A percentile compares a stretch with the other conserved stretches of the same genome.
Conservation (phyloP, 2,329 filamentous ascomycete species). For the Colletotrichum phormii region DNA sequence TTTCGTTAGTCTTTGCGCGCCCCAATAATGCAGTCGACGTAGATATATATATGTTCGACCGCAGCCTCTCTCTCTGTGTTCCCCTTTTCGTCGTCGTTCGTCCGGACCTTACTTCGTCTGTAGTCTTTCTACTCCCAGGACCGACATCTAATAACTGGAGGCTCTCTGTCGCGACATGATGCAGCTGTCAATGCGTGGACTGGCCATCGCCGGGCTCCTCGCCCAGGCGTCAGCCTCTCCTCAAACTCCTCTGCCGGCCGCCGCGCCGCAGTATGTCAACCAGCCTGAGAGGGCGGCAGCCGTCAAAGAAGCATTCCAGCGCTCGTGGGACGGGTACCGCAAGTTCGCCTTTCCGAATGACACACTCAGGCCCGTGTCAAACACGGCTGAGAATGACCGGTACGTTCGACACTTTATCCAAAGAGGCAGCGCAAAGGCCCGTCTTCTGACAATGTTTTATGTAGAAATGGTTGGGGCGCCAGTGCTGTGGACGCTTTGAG, state of each 20-base stretch:
- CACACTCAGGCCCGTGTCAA: conserved; percentile 76
- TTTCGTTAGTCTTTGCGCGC: not conserved
- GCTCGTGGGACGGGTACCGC: conserved; percentile 80
- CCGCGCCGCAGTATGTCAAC: conserved; percentile 37
- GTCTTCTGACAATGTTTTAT: conserved; percentile 34
- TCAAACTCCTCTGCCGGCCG: not conserved
- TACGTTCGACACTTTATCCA: conserved; percentile 48
- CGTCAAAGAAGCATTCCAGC: conserved; percentile 76
- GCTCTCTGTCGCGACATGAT: not conserved
- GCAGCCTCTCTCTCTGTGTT: not conserved
- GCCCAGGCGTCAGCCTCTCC: conserved; percentile 11
- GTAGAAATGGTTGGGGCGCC: conserved; percentile 86
- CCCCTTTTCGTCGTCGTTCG: too few relatives aligned
- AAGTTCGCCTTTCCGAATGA: conserved; percentile 82
- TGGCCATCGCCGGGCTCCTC: conserved; percentile 12
- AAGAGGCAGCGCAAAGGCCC: not conserved
- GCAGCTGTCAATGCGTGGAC: not conserved
- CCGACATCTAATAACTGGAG: not conserved
- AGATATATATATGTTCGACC: not conserved
- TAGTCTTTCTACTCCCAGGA: not conserved
- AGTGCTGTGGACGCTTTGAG: conserved; percentile 84
- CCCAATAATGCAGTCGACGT: not conserved
- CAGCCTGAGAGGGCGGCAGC: conserved; percentile 63
- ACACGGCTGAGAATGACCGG: conserved; percentile 76
- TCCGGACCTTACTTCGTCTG: not conserved